Evolutionary conservation across 345 rosid species (phyloP).

Genomic region (Salix caprea): DNA sequence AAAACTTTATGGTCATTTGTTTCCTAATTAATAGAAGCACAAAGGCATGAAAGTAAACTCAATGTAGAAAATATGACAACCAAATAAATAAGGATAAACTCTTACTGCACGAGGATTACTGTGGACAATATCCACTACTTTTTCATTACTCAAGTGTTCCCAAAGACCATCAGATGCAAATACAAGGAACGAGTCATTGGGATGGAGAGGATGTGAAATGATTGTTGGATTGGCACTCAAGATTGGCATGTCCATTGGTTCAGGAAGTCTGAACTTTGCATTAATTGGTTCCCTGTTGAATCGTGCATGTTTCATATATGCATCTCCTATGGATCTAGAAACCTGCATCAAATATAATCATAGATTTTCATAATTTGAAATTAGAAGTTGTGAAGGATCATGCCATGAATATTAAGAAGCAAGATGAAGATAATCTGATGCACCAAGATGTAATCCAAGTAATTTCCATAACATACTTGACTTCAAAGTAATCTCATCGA

Average conservation of each 20-base stretch:
- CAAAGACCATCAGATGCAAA: constrained; percentile 97
- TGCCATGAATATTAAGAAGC: not conserved
- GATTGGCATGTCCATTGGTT: constrained; percentile 69
- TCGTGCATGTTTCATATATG: constrained; percentile 68
- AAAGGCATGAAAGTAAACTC: not conserved
- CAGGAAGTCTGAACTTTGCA: constrained; percentile 70
- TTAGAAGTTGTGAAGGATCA: not conserved
- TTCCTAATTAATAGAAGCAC: not conserved
- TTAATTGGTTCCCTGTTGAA: constrained; percentile 61
- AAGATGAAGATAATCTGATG: not conserved
- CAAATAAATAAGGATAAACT: constrained; percentile 3
- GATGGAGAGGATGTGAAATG: constrained; percentile 58
- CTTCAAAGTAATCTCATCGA: not conserved
- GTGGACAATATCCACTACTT: constrained; percentile 85
- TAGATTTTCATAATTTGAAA: not conserved
- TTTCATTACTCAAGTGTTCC: constrained; percentile 85
- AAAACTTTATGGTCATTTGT: not conserved
- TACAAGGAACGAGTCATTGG: constrained; percentile 82
- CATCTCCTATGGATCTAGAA: constrained; percentile 81
- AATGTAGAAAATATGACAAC: not conserved
- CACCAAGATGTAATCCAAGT: not conserved
- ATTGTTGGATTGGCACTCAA: constrained; percentile 71
- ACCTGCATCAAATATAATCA: constrained; percentile 48
- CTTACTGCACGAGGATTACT: constrained; percentile 73
- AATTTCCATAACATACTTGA: not conserved